Evolutionary conservation across 2,329 filamentous ascomycete genomes (phyloP), one percentile per base, ranked within the genome.

Genomic region (Fusarium oligoseptatum): DNA sequence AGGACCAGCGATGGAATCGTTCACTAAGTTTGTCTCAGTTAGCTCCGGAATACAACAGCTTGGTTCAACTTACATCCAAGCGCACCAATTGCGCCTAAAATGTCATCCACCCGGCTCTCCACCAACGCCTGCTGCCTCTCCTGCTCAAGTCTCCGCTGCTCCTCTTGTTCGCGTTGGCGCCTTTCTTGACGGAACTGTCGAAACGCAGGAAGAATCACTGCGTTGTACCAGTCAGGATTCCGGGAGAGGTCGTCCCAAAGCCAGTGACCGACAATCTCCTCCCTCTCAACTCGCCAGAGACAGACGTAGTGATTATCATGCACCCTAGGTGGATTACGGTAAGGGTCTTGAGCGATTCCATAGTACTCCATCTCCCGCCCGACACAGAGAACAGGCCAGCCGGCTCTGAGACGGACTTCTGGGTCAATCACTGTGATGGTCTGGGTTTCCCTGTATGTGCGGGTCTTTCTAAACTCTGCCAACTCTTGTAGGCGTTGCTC

Each of bases 181-280:
- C 27, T 55, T 9, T 55, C 6, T 20, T 5, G 48, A 7, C 48
- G 48, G 7, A 55, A 32, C 27, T 20, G 10, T 8, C 6, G 17
- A 12, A 66, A 41, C 12, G 14, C 37, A 10, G 66, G 65, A 24
- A 61, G 12, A n/a, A 63, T 24, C 8, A 14, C 39, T 9, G 52
- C 20, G 5, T 55, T 20, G 39, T 70, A 62, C 60, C 41, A 72
- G 20, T 70, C 14, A 6, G 20, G 32, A 2, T 36, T 22, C 4
- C 12, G 50, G 14, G 22, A 63, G 6, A 73, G 55, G 11, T 60
- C 24, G n/a, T 56, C 15, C 66, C 52, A 63, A n/a, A 17, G 6
- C 60, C 22, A 72, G n/a, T 22, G n/a, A 2, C 50, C 56, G 12
- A 56, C 37, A 20, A 60, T 22, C 17, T 66, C 50, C 2, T 70